Conservation (phyloP, 371 early-diverging fungal species). For the Mortierella sp. region DNA sequence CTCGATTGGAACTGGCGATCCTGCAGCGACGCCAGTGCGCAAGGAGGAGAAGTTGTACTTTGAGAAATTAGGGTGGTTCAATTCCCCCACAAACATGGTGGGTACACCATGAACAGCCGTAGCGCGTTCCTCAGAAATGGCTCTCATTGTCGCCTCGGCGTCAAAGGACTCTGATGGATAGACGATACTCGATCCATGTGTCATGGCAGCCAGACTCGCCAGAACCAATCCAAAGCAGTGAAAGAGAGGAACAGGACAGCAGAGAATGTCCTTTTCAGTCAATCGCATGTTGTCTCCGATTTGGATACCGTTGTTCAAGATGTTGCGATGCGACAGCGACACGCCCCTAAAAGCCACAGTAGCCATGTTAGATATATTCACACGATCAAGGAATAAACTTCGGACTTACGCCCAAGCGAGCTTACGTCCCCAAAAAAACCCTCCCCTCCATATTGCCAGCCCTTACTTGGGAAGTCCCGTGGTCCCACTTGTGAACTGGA, state of each 20-base stretch:
- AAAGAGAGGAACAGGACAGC: conserved; percentile 63
- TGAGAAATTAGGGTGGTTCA: conserved; percentile 58
- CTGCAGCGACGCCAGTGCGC: conserved; percentile 63
- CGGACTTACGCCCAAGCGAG: too few species aligned
- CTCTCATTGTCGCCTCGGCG: conserved; percentile 65
- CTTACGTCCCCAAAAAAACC: too few species aligned
- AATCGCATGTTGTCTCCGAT: conserved; percentile 66
- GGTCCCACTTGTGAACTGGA: conserved; percentile 83
- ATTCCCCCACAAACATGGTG: conserved; percentile 60
- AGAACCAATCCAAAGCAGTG: conserved; percentile 62
- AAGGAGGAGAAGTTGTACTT: conserved; percentile 54
- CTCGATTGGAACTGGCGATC: conserved; percentile 58
- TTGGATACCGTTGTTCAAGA: conserved; percentile 65
- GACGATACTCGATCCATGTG: conserved; percentile 61
- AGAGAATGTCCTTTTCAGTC: conserved; percentile 66
- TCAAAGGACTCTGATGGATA: conserved; percentile 59
- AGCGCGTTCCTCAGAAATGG: conserved; percentile 59
- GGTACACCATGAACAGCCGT: conserved; percentile 63
- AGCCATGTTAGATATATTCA: background rate
- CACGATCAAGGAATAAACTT: background rate
- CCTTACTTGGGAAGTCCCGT: conserved; percentile 73
- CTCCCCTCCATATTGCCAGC: too few species aligned
- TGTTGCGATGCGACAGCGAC: conserved; percentile 69
- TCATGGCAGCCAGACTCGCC: conserved; percentile 65
- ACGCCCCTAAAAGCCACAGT: conserved; percentile 54